Percentiles rank a stretch among this genome's conserved stretches.
Evolutionary conservation across 352 stramenopile genomes (phyloP).

Genomic region (Phytopythium delawarense): DNA sequence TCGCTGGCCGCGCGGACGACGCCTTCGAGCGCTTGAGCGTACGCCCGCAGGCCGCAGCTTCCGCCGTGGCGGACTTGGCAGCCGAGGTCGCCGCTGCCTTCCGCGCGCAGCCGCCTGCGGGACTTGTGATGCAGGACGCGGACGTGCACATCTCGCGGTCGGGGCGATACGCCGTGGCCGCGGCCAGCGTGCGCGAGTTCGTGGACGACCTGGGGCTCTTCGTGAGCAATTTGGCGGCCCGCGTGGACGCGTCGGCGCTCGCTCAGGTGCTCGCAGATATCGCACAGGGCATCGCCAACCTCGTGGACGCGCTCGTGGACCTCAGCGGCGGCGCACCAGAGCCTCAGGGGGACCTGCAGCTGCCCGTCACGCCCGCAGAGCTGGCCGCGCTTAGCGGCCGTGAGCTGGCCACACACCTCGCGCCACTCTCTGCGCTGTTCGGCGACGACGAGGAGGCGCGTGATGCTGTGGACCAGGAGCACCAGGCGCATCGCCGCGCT

Average conservation of each 20-base stretch:
- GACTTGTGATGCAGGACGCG: neutral
- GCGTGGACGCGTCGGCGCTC: slow-evolving; percentile 17
- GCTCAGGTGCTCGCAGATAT: slow-evolving; percentile 24
- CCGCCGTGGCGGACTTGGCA: slow-evolving; percentile 18
- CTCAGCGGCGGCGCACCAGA: slow-evolving; percentile 11
- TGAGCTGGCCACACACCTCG: slow-evolving; percentile 30
- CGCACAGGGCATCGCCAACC: slow-evolving; percentile 15
- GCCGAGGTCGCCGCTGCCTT: slow-evolving; percentile 25
- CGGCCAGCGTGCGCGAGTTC: slow-evolving; percentile 23
- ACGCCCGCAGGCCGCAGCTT: slow-evolving; percentile 8
- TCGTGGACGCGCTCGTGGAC: slow-evolving; percentile 27
- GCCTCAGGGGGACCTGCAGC: slow-evolving; percentile 6
- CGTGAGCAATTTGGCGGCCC: slow-evolving; percentile 26
- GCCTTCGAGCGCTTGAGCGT: slow-evolving; percentile 18
- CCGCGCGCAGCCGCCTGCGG: slow-evolving; percentile 14
- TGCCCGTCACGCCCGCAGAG: slow-evolving; percentile 31
- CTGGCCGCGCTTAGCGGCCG: slow-evolving; percentile 26
- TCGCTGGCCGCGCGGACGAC: slow-evolving; percentile 27
- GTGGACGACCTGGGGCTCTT: slow-evolving; percentile 34
- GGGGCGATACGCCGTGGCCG: slow-evolving; percentile 10
- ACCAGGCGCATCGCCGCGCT: slow-evolving; percentile 10
- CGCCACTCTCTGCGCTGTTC: slow-evolving; percentile 10
- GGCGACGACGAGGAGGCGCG: slow-evolving; percentile 12
- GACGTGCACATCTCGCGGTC: slow-evolving; percentile 2
- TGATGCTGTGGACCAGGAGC: slow-evolving; percentile 12